These are phyloP conservation scores for Debaryomyces subglobosus DNA, from an alignment of 1,139 yeast species.

Conservation along the genomic window DNA sequence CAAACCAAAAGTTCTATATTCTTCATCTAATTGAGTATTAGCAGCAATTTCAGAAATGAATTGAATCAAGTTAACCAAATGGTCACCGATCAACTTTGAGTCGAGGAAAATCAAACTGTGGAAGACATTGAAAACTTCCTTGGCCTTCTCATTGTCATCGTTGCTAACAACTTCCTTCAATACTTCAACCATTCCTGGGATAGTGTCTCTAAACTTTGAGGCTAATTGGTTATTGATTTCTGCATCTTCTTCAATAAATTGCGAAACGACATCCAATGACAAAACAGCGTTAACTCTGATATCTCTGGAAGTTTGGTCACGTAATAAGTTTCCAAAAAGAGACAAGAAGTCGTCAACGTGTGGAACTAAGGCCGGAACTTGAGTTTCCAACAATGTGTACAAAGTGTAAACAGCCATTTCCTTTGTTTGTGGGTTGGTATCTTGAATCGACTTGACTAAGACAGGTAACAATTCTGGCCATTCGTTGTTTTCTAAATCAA, in stretches of 20 bases:
- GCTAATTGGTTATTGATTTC: constrained; percentile 53
- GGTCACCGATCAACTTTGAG: constrained; percentile 76
- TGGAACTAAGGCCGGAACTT: constrained; percentile 61
- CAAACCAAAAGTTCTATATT: constrained; percentile 79
- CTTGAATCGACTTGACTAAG: constrained; percentile 71
- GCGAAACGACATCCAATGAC: constrained; percentile 78
- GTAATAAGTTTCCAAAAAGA: constrained; percentile 68
- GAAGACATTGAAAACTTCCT: constrained; percentile 81
- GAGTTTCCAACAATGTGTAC: constrained; percentile 76
- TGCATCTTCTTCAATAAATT: constrained; percentile 60
- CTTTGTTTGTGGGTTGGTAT: constrained; percentile 58
- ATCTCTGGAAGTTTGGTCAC: constrained; percentile 67
- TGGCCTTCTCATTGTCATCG: constrained; percentile 73
- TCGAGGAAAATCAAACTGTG: constrained; percentile 79
- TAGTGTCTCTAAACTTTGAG: constrained; percentile 61
- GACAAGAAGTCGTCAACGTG: constrained; percentile 70
- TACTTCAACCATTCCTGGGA: constrained; percentile 83
- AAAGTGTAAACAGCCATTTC: constrained; percentile 86
- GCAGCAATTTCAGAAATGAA: constrained; percentile 77
- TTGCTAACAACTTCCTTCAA: constrained; percentile 72
- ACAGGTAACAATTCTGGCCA: constrained; percentile 83
- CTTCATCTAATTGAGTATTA: constrained; percentile 72
- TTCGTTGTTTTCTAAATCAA: constrained; percentile 62
- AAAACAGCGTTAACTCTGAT: constrained; percentile 83
- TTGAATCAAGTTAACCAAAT: constrained; percentile 67